These are phyloP conservation scores for Neobulgaria alba DNA, from an alignment of 2,329 filamentous ascomycete genomes.

Conservation along the genomic window DNA sequence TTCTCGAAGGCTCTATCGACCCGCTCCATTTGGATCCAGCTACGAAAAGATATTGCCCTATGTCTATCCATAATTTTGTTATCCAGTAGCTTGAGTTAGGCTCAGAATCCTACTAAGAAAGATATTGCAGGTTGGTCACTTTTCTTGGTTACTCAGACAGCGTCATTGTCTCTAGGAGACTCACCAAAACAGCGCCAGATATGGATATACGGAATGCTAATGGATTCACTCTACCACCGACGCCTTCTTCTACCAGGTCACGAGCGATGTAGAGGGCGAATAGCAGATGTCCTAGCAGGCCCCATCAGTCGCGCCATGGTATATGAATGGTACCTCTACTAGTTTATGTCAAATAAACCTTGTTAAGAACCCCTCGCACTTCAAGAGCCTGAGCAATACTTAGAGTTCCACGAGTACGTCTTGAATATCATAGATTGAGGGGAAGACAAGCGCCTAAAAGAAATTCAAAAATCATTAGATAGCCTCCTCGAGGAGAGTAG, in stretches of 20 bases:
- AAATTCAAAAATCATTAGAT: constrained; percentile 21
- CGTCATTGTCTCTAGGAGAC: constrained; percentile 19
- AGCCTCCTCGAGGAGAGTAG: constrained; percentile 18
- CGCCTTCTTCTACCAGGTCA: neutral
- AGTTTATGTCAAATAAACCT: constrained; percentile 17
- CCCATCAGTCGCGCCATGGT: constrained; percentile 6
- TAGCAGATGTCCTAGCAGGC: constrained; percentile 4
- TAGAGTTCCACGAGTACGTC: constrained; percentile 28
- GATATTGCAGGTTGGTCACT: constrained; percentile 24
- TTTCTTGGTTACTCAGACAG: constrained; percentile 16
- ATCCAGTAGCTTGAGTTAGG: constrained; percentile 19
- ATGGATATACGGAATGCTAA: constrained; percentile 45
- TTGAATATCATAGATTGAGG: constrained; percentile 33
- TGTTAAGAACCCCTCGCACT: constrained; percentile 20
- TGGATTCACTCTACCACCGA: constrained; percentile 22
- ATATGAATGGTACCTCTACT: constrained; percentile 11
- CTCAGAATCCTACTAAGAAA: constrained; percentile 20
- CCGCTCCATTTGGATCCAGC: constrained; percentile 13
- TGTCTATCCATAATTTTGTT: constrained; percentile 22
- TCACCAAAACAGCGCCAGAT: constrained; percentile 14
- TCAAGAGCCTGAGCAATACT: constrained; percentile 23
- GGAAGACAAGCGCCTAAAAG: constrained; percentile 19
- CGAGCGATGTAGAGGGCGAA: too few species aligned
- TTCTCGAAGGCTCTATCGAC: constrained; percentile 17
- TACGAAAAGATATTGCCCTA: constrained; percentile 16